phyloP scores from a whole-genome alignment of 768 basidiomycete genomes.

The Tylopilus rubrobrunneus region DNA sequence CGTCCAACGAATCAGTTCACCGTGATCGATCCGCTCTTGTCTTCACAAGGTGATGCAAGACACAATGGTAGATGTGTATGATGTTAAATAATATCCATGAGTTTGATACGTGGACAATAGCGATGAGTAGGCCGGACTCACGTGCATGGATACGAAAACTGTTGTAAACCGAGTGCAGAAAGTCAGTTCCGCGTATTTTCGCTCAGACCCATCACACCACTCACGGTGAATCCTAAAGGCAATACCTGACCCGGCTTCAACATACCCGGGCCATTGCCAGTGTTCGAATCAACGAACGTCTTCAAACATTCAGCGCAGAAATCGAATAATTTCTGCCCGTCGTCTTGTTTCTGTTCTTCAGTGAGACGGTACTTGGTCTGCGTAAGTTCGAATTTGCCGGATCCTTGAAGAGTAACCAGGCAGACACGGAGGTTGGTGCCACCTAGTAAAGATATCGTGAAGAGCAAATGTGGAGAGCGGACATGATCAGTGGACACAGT shows the following conservation, averaged over 20 bases:
- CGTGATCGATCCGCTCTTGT: constrained; percentile 93
- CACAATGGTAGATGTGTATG: neutral
- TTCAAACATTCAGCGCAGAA: constrained; percentile 95
- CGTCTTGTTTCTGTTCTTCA: constrained; percentile 97
- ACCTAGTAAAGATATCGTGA: constrained; percentile 39
- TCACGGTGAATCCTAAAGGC: constrained; percentile 90
- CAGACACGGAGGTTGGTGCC: constrained; percentile 99
- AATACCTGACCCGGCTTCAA: constrained; percentile 54
- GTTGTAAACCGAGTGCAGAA: neutral
- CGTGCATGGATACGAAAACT: constrained; percentile 97
- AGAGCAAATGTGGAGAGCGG: neutral
- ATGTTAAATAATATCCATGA: neutral
- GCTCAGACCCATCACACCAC: constrained; percentile 28
- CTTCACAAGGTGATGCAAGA: constrained; percentile 35
- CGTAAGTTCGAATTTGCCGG: constrained; percentile 96
- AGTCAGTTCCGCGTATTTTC: neutral
- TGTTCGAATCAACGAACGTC: constrained; percentile 78
- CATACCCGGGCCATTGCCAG: constrained; percentile 46
- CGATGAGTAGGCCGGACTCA: constrained; percentile 38
- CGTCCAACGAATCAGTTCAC: constrained; percentile 96
- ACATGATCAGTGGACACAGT: neutral
- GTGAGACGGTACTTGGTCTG: constrained; percentile 96
- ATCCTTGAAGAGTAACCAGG: constrained; percentile 86
- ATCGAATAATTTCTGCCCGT: constrained; percentile 94
- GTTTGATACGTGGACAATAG: neutral